phyloP scores from a whole-genome alignment of 2,329 filamentous ascomycete genomes.

The Fusarium annulatum region DNA sequence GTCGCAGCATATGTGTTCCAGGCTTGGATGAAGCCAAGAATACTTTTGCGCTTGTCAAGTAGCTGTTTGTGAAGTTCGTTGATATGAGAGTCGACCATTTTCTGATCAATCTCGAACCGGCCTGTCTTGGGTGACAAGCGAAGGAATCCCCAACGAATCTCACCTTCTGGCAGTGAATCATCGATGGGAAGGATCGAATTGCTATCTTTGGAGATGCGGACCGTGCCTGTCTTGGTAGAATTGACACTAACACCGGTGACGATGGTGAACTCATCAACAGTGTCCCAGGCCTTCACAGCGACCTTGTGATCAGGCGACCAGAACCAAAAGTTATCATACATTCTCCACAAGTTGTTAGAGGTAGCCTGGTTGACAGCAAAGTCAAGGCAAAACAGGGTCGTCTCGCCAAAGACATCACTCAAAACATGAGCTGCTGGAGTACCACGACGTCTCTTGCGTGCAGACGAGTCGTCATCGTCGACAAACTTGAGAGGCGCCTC shows the following conservation, averaged over 20 bases:
- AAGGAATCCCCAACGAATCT: slow-evolving; percentile 67
- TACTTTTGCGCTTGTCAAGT: slow-evolving; percentile 60
- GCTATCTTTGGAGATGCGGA: slow-evolving; percentile 51
- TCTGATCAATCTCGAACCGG: slow-evolving; percentile 69
- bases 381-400: slow-evolving; percentile 72
- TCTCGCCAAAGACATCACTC: slow-evolving; percentile 69
- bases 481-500: slow-evolving; percentile 68
- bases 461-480: slow-evolving; percentile 60
- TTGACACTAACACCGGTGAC: slow-evolving; percentile 70
- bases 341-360: slow-evolving; percentile 64
- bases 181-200: slow-evolving; percentile 39
- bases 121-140: slow-evolving; percentile 63
- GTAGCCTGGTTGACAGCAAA: slow-evolving; percentile 71
- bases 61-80: slow-evolving; percentile 69
- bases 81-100: slow-evolving; percentile 68
- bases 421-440: slow-evolving; percentile 69
- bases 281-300: slow-evolving; percentile 68
- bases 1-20: slow-evolving; percentile 65
- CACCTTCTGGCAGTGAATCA: slow-evolving; percentile 57
- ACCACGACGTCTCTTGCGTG: slow-evolving; percentile 62
- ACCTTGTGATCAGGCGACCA: slow-evolving; percentile 66
- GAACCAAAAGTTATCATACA: slow-evolving; percentile 76
- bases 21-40: slow-evolving; percentile 58
- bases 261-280: slow-evolving; percentile 64
- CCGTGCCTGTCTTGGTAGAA: slow-evolving; percentile 59